Conservation (phyloP, 2,329 filamentous ascomycete genomes). For the Colletotrichum zoysiae region DNA sequence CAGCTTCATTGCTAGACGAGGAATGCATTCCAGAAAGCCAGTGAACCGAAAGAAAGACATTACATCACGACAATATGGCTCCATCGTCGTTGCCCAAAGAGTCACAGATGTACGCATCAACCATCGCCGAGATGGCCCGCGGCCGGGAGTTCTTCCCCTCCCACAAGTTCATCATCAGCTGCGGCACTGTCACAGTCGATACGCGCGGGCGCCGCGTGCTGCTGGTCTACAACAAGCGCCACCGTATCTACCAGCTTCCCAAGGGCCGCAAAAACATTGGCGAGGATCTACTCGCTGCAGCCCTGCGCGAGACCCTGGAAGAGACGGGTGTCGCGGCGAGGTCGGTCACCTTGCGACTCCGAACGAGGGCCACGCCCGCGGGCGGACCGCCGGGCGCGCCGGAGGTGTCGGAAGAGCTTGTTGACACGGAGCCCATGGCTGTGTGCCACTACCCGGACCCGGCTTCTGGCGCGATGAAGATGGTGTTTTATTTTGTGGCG, state of each 20-base stretch:
- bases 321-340: slow-evolving; percentile 59
- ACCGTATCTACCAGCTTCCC: slow-evolving; percentile 60
- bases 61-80: slow-evolving; percentile 17
- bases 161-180: slow-evolving; percentile 58
- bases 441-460: slow-evolving; percentile 53
- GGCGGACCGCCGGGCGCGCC: slow-evolving; percentile 23
- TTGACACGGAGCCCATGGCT: slow-evolving; percentile 54
- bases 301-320: slow-evolving; percentile 61
- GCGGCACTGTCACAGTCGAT: slow-evolving; percentile 61
- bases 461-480: slow-evolving; percentile 52
- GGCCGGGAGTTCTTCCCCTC: slow-evolving; percentile 54
- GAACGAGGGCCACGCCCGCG: slow-evolving; percentile 57
- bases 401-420: slow-evolving; percentile 47
- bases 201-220: slow-evolving; percentile 53
- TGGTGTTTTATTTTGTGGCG: slow-evolving; percentile 57
- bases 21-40: neutral
- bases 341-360: slow-evolving; percentile 55
- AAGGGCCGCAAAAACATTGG: slow-evolving; percentile 63
- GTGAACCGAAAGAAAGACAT: neutral
- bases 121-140: slow-evolving; percentile 29
- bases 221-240: slow-evolving; percentile 57
- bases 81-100: slow-evolving; percentile 31
- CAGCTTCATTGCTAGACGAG: neutral
- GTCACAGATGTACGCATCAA: slow-evolving; percentile 28
- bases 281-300: slow-evolving; percentile 57